Evolutionary conservation across 2,329 filamentous ascomycete genomes (phyloP).

Genomic region (Penicillium italicum): DNA sequence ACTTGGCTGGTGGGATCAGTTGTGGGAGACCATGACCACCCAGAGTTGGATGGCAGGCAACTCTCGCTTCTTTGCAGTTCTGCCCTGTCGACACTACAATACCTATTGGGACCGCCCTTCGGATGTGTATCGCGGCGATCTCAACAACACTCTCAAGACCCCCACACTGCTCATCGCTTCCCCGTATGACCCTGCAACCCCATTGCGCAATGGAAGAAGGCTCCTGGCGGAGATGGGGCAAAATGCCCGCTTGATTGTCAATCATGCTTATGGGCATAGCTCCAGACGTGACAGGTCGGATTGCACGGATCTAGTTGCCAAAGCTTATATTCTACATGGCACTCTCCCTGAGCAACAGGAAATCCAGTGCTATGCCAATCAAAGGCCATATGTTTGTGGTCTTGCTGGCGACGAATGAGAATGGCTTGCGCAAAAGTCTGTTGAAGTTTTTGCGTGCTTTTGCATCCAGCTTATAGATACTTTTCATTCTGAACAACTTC

Average conservation of each 20-base stretch:
- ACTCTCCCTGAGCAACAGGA: constrained; percentile 7
- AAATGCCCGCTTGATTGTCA: constrained; percentile 15
- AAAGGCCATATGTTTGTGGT: not conserved
- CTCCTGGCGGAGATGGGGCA: constrained; percentile 15
- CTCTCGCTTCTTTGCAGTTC: constrained; percentile 12
- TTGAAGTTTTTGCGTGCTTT: not conserved
- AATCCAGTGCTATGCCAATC: constrained; percentile 2
- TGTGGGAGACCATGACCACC: constrained; percentile 13
- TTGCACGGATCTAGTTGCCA: constrained; percentile 13
- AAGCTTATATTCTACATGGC: constrained; percentile 13
- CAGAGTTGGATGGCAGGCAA: constrained; percentile 18
- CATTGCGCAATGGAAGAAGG: constrained; percentile 13
- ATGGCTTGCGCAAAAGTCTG: not conserved
- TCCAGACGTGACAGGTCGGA: constrained; percentile 10
- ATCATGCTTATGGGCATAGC: constrained; percentile 17
- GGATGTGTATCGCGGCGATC: constrained; percentile 16
- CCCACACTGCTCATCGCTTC: constrained; percentile 11
- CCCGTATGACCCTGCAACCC: constrained; percentile 16
- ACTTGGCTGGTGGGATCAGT: constrained; percentile 13
- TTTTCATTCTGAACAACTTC: not conserved
- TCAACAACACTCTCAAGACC: constrained; percentile 15
- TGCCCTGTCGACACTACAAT: constrained; percentile 13
- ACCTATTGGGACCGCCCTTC: constrained; percentile 12
- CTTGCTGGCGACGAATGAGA: not conserved
- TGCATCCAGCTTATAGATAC: not conserved